Evolutionary conservation across 1,284 basidiomycete species (phyloP).

Genomic region (Heterobasidion occidentale): DNA sequence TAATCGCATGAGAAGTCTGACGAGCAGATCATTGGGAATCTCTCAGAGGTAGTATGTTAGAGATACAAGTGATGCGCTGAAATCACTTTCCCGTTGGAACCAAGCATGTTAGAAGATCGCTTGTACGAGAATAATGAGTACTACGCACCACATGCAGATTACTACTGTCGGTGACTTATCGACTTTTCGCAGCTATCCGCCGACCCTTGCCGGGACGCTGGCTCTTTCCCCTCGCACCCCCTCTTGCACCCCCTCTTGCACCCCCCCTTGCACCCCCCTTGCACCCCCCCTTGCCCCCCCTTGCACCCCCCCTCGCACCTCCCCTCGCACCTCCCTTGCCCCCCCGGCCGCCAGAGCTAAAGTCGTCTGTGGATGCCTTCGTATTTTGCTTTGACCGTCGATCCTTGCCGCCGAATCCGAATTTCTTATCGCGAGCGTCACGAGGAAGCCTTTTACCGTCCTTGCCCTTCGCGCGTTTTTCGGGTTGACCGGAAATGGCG

Average conservation of each 20-base stretch:
- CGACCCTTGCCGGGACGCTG: constrained; percentile 57
- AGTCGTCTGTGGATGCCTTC: constrained; percentile 68
- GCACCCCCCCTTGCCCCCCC: too few relatives aligned
- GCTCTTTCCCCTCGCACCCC: constrained; percentile 23
- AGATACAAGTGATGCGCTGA: too few relatives aligned
- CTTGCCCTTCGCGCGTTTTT: constrained; percentile 45
- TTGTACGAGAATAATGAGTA: too few relatives aligned
- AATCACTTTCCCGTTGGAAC: too few relatives aligned
- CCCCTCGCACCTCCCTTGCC: constrained; percentile 26
- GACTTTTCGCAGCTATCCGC: constrained; percentile 41
- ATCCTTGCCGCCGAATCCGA: constrained; percentile 66
- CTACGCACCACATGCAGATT: too few relatives aligned
- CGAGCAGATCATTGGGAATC: too few relatives aligned
- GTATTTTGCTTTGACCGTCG: constrained; percentile 77
- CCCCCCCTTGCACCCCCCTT: constrained; percentile 26
- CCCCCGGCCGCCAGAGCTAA: constrained; percentile 36
- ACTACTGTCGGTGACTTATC: constrained; percentile 4
- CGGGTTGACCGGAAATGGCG: constrained; percentile 58
- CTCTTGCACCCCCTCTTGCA: constrained; percentile 24
- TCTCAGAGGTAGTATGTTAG: too few relatives aligned
- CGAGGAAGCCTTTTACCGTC: constrained; percentile 43
- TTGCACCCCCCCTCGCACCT: constrained; percentile 22
- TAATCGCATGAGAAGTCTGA: too few relatives aligned
- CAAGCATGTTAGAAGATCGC: too few relatives aligned
- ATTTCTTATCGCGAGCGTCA: constrained; percentile 70